Conservation (phyloP, 179 eudicot species). For the Drosera spatulata region DNA sequence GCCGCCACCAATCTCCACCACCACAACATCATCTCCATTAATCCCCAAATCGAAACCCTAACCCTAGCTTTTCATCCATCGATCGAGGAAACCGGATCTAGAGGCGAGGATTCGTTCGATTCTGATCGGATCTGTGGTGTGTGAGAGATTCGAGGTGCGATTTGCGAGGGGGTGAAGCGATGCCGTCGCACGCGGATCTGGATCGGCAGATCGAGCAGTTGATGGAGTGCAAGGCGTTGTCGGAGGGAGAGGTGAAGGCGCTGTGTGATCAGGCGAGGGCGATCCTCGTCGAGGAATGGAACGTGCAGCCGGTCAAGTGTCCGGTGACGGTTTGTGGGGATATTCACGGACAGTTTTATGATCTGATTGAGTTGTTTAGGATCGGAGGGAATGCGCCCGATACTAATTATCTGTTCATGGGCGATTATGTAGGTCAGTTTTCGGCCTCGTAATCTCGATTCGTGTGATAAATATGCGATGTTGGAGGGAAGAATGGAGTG, state of each 20-base stretch:
- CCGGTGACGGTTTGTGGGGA: constrained; percentile 30
- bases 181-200: constrained; percentile 70
- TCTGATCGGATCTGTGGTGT: no score
- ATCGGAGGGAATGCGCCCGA: constrained; percentile 83
- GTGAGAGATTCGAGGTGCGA: no score
- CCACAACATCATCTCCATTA: no score
- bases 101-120: no score
- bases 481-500: no score
- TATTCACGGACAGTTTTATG: constrained; percentile 71
- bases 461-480: no score
- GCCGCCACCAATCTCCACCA: no score
- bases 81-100: no score
- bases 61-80: no score
- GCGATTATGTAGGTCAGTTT: constrained; percentile 83
- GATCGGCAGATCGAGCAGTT: constrained; percentile 79
- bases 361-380: constrained; percentile 71
- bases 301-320: constrained; percentile 84
- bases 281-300: constrained; percentile 85
- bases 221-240: constrained; percentile 78
- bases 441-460: not conserved
- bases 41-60: no score
- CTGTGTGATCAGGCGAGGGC: constrained; percentile 85
- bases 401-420: constrained; percentile 96
- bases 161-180: constrained; percentile 12
- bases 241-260: constrained; percentile 64